Conservation (phyloP, 768 basidiomycete genomes). For the Nevesoporus exiguus region DNA sequence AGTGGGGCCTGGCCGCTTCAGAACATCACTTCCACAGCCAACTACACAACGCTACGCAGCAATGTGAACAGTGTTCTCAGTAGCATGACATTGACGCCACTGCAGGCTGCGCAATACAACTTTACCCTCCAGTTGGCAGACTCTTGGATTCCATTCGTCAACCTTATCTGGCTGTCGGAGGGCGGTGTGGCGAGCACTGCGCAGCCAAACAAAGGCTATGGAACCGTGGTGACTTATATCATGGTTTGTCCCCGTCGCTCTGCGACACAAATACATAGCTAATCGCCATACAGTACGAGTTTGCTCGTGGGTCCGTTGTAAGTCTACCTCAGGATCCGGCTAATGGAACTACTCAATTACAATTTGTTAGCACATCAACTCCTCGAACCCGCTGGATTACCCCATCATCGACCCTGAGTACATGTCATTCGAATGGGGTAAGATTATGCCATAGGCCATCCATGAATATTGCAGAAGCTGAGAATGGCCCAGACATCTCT, state of each 20-base stretch:
- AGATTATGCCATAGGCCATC: background rate
- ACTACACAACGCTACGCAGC: background rate
- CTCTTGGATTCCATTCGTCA: background rate
- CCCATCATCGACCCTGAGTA: background rate
- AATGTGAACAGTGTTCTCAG: background rate
- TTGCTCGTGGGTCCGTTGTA: background rate
- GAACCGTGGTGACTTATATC: background rate
- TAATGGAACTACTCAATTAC: background rate
- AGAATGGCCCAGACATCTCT: background rate
- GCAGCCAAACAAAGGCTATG: background rate
- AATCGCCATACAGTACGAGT: background rate
- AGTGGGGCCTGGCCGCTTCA: background rate
- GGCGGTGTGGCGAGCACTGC: background rate
- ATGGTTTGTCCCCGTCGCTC: background rate
- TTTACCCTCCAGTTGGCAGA: background rate
- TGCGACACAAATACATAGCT: background rate
- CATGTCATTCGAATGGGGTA: constrained; percentile 1
- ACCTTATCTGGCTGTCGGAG: background rate
- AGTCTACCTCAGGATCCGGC: background rate
- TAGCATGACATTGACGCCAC: background rate
- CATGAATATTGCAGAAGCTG: background rate
- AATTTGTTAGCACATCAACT: background rate
- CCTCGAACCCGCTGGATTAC: background rate
- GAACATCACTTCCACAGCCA: background rate
- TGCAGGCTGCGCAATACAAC: background rate